Percentiles rank a stretch among this genome's conserved stretches.
Evolutionary conservation across 352 stramenopile genomes (phyloP).

Genomic region (Phytophthora cryptogea): DNA sequence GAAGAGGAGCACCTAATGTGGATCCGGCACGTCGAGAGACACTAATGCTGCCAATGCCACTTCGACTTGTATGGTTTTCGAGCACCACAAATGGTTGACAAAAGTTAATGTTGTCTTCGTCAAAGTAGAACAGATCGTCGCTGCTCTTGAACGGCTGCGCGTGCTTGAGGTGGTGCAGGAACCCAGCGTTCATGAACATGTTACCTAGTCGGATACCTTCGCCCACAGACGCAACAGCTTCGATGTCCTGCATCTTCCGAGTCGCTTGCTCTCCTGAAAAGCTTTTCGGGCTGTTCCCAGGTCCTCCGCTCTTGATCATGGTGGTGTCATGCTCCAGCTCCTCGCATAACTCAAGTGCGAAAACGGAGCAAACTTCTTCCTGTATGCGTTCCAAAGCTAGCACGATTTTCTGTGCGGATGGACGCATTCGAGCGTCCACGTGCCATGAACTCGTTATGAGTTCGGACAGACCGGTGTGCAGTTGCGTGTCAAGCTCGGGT

Average conservation of each 20-base stretch:
- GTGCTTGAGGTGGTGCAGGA: slow-evolving; percentile 62
- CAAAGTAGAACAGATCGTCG: slow-evolving; percentile 53
- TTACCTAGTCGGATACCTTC: slow-evolving; percentile 59
- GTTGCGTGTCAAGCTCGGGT: slow-evolving; percentile 37
- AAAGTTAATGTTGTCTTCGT: slow-evolving; percentile 43
- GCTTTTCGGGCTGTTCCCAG: slow-evolving; percentile 21
- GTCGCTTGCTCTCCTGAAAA: slow-evolving; percentile 33
- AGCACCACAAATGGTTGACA: slow-evolving; percentile 44
- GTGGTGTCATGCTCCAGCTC: slow-evolving; percentile 35
- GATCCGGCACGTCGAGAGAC: slow-evolving; percentile 23
- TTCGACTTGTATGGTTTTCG: slow-evolving; percentile 27
- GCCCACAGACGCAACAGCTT: slow-evolving; percentile 39
- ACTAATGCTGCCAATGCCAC: slow-evolving; percentile 8
- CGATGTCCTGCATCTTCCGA: slow-evolving; percentile 47
- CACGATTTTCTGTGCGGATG: slow-evolving; percentile 50
- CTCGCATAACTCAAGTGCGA: slow-evolving; percentile 40
- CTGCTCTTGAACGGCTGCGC: slow-evolving; percentile 42
- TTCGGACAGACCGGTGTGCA: slow-evolving; percentile 38
- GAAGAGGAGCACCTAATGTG: slow-evolving; percentile 28
- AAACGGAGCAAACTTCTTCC: slow-evolving; percentile 45
- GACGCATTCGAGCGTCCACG: slow-evolving; percentile 39
- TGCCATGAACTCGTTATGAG: slow-evolving; percentile 52
- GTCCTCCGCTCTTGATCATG: slow-evolving; percentile 28
- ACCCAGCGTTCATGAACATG: slow-evolving; percentile 60
- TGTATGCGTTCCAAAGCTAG: slow-evolving; percentile 49